phyloP scores from a whole-genome alignment of 495 filamentous ascomycete genomes.

The Massariosphaeria phaeospora region DNA sequence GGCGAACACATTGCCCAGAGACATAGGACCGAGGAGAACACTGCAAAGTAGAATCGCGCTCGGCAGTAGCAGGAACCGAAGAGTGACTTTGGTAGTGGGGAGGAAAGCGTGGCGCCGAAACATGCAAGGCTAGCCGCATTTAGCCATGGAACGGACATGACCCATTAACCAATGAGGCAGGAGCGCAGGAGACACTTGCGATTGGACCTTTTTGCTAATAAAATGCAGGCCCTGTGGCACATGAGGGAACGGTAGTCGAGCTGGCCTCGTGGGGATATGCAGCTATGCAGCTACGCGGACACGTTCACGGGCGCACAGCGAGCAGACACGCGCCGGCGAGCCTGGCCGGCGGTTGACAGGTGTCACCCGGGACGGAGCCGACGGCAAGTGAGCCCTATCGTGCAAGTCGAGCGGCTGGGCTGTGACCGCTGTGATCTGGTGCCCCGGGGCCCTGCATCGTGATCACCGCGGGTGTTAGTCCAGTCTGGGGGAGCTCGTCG shows the following conservation, averaged over 20 bases:
- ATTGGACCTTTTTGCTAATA: slow-evolving; percentile 3
- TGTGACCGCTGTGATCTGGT: neutral
- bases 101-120: neutral
- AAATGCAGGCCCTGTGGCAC: neutral
- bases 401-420: neutral
- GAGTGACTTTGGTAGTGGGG: slow-evolving; percentile 5
- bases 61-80: slow-evolving; percentile 53
- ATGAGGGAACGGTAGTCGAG: neutral
- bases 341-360: neutral
- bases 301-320: neutral
- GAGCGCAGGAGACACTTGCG: neutral
- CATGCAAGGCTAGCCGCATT: slow-evolving; percentile 18
- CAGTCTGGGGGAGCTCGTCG: neutral
- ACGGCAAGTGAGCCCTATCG: neutral
- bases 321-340: neutral
- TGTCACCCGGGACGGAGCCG: neutral
- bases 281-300: neutral
- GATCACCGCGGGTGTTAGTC: slow-evolving; percentile 1
- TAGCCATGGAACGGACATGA: slow-evolving; percentile 6
- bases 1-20: neutral
- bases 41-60: slow-evolving; percentile 77
- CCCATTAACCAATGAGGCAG: slow-evolving; percentile 10
- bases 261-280: neutral
- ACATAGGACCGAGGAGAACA: neutral
- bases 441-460: neutral